phyloP scores from a whole-genome alignment of 2,329 filamentous ascomycete species.

The Diaporthe amygdali region DNA sequence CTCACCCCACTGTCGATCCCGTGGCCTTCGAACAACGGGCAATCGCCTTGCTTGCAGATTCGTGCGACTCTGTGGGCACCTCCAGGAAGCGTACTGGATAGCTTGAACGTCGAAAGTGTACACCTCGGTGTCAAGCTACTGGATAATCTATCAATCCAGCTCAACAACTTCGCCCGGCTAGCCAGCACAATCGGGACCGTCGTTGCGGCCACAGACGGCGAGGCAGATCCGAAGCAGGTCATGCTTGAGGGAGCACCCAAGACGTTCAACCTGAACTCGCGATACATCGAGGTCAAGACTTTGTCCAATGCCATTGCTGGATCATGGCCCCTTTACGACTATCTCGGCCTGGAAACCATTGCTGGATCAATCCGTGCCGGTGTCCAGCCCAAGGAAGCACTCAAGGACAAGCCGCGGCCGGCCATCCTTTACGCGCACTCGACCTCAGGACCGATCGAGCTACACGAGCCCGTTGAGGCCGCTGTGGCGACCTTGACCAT shows the following conservation, averaged over 20 bases:
- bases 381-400: conserved; percentile 47
- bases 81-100: conserved; percentile 40
- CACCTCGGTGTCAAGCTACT: conserved; percentile 47
- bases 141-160: conserved; percentile 44
- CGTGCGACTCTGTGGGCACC: conserved; percentile 54
- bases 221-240: conserved; percentile 29
- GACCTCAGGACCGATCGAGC: conserved; percentile 48
- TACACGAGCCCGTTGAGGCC: conserved; percentile 46
- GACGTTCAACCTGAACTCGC: conserved; percentile 48
- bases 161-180: conserved; percentile 37
- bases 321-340: conserved; percentile 56
- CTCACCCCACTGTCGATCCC: conserved; percentile 42
- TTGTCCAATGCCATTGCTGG: conserved; percentile 51
- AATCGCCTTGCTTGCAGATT: conserved; percentile 52
- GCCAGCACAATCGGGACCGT: conserved; percentile 45
- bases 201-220: conserved; percentile 37
- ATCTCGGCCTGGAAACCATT: conserved; percentile 47
- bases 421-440: conserved; percentile 48
- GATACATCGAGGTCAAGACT: conserved; percentile 47
- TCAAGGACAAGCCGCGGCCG: conserved; percentile 38
- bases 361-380: conserved; percentile 49
- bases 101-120: conserved; percentile 41
- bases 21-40: background rate
- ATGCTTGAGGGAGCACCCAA: conserved; percentile 33
- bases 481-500: conserved; percentile 14